Conservation (phyloP, 177 flowering plant genomes). For the Vitis hybrid region DNA sequence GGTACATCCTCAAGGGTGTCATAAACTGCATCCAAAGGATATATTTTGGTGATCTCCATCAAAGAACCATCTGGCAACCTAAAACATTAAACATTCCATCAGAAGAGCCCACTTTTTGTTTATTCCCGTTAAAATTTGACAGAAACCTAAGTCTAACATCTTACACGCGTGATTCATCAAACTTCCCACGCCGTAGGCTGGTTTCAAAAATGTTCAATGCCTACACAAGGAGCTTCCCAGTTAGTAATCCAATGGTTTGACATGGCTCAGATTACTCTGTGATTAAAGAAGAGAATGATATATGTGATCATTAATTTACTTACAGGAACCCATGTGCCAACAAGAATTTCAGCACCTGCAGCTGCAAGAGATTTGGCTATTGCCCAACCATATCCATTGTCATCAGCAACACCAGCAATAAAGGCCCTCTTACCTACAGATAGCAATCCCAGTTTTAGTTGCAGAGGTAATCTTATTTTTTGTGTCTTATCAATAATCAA, state of each 20-base stretch:
- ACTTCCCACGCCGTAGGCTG: slow-evolving; percentile 91
- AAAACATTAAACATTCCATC: slow-evolving; percentile 19
- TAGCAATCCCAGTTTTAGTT: not conserved
- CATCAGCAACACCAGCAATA: slow-evolving; percentile 97
- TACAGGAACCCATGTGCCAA: slow-evolving; percentile 99
- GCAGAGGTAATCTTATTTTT: not conserved
- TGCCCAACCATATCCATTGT: slow-evolving; percentile 99
- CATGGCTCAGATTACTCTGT: not conserved
- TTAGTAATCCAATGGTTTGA: not conserved
- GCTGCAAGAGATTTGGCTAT: slow-evolving; percentile 99
- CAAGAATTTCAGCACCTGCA: slow-evolving; percentile 97
- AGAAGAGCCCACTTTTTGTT: slow-evolving; percentile 7
- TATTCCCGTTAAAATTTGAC: not conserved
- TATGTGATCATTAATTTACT: slow-evolving; percentile 21
- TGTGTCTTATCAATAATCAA: no score
- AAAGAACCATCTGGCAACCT: slow-evolving; percentile 95
- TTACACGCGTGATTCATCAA: slow-evolving; percentile 90
- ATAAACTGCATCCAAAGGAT: slow-evolving; percentile 90
- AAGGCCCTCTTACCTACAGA: slow-evolving; percentile 84
- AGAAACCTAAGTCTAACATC: slow-evolving; percentile 18
- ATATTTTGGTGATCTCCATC: slow-evolving; percentile 88
- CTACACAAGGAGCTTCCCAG: slow-evolving; percentile 28
- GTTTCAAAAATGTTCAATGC: slow-evolving; percentile 91
- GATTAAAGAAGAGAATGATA: not conserved
- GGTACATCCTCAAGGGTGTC: slow-evolving; percentile 92